Percentiles rank a stretch among this genome's conserved stretches.
Conservation (phyloP, 176 grass and related monocot species). For the Raddia guianensis region DNA sequence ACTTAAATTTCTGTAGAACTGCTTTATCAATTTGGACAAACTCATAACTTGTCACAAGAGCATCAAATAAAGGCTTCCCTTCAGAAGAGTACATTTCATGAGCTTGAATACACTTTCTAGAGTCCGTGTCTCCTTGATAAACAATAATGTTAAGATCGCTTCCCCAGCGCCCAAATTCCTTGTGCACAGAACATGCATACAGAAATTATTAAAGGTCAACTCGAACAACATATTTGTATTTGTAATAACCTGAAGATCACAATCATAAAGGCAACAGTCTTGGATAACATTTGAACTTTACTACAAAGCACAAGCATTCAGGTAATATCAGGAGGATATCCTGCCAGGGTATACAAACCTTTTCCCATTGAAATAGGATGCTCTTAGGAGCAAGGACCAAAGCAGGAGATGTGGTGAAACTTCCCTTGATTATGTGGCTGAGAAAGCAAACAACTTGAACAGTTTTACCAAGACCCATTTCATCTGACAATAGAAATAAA, state of each 20-base stretch:
- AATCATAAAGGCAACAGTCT: slow-evolving; percentile 8
- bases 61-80: slow-evolving; percentile 60
- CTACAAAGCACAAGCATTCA: background rate
- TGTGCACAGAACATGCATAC: background rate
- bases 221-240: background rate
- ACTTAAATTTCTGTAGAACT: slow-evolving; percentile 62
- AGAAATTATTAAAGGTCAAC: background rate
- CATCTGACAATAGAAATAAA: slow-evolving; percentile 58
- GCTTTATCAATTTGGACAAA: slow-evolving; percentile 58
- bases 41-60: slow-evolving; percentile 75
- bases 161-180: slow-evolving; percentile 70
- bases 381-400: slow-evolving; percentile 75
- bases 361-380: slow-evolving; percentile 79
- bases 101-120: slow-evolving; percentile 53
- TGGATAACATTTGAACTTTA: background rate
- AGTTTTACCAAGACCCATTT: slow-evolving; percentile 86
- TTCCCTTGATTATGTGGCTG: slow-evolving; percentile 51
- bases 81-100: slow-evolving; percentile 74
- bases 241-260: slow-evolving; percentile 2
- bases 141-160: slow-evolving; percentile 63
- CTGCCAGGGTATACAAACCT: slow-evolving; percentile 48
- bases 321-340: background rate
- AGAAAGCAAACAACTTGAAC: slow-evolving; percentile 77
- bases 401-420: slow-evolving; percentile 41
- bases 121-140: slow-evolving; percentile 73